Percentiles rank a stretch among this genome's conserved stretches.
Conservation (phyloP, 1,284 basidiomycete species). For the Boletus coffeatus region DNA sequence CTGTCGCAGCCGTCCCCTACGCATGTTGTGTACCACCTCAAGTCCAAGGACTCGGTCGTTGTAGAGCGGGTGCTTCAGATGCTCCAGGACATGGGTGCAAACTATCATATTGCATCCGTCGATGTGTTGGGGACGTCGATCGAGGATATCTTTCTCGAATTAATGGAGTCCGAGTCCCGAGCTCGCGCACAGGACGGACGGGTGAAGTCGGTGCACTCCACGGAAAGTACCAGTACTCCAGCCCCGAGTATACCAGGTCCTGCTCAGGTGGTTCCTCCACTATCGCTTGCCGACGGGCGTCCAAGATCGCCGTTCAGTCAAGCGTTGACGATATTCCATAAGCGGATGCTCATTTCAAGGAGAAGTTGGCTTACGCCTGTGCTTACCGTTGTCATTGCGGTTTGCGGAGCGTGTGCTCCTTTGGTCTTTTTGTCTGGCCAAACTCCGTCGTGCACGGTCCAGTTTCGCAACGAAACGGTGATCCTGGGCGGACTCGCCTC, state of each 20-base stretch:
- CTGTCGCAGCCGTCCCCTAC: constrained; percentile 36
- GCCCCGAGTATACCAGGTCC: constrained; percentile 29
- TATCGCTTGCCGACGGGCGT: constrained; percentile 46
- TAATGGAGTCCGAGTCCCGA: constrained; percentile 50
- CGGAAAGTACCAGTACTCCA: constrained; percentile 1
- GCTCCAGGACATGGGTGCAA: constrained; percentile 41
- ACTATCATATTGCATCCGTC: constrained; percentile 45
- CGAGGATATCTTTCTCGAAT: constrained; percentile 73
- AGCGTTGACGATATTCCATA: constrained; percentile 67
- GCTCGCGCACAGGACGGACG: background rate
- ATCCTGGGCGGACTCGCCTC: constrained; percentile 39
- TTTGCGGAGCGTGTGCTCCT: constrained; percentile 61
- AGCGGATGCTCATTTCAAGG: constrained; percentile 60
- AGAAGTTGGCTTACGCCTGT: constrained; percentile 65
- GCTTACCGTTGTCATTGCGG: constrained; percentile 55
- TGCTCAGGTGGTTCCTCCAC: constrained; percentile 34
- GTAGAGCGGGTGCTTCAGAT: constrained; percentile 54
- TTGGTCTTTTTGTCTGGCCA: constrained; percentile 55
- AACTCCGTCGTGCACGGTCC: constrained; percentile 44
- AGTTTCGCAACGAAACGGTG: constrained; percentile 31
- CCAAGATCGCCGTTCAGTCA: constrained; percentile 49
- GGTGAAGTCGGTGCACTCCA: constrained; percentile 16
- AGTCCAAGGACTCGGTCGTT: constrained; percentile 46
- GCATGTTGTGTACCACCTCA: constrained; percentile 48
- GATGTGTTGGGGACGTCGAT: constrained; percentile 71